phyloP scores from a whole-genome alignment of 768 basidiomycete genomes.

The Baorangia bicolor region DNA sequence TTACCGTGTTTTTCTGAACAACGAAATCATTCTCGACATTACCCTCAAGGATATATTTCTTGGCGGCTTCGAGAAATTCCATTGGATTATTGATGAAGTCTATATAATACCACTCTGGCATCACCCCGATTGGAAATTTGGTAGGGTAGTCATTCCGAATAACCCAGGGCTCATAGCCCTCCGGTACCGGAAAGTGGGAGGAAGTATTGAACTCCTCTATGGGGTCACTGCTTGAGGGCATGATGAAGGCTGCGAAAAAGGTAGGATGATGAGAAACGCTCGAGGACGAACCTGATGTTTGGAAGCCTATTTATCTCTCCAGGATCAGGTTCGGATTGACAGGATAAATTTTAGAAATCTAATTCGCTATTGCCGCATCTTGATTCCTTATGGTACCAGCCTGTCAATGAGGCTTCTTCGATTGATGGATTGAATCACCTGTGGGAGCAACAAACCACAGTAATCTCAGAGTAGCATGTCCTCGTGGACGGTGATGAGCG shows the following conservation, averaged over 20 bases:
- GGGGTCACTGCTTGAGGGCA: not conserved
- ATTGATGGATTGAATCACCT: no score
- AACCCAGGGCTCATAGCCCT: not conserved
- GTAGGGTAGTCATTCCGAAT: not conserved
- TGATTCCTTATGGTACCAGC: no score
- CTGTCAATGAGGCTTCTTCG: no score
- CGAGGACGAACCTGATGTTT: not conserved
- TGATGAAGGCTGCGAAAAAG: no score
- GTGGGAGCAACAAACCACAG: no score
- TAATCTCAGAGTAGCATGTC: no score
- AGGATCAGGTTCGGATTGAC: not conserved
- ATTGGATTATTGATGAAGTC: not conserved
- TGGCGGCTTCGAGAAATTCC: not conserved
- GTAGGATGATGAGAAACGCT: not conserved
- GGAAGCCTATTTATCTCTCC: not conserved
- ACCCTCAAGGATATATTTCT: not conserved
- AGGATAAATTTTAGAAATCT: no score
- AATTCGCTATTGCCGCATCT: no score
- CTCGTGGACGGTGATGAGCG: no score
- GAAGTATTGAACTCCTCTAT: not conserved
- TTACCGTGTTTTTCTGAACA: not conserved
- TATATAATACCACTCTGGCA: not conserved
- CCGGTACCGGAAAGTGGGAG: not conserved
- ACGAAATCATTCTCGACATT: not conserved
- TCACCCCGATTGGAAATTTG: accelerated